Evolutionary conservation across 441 rosid species (phyloP).

Genomic region (Mallotus japonicus): DNA sequence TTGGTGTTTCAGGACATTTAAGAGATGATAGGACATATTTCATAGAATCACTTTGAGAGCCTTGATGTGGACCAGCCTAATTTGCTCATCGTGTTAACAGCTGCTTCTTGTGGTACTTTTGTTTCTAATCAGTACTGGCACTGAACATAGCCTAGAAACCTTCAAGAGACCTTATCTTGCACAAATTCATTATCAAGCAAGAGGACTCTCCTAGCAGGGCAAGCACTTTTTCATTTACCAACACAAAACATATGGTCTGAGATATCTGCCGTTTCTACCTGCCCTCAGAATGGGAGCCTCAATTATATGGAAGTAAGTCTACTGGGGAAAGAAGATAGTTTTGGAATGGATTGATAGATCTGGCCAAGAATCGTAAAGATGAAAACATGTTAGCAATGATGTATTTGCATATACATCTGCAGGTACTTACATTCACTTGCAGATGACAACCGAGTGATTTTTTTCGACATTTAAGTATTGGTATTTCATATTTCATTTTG

Average conservation of each 20-base stretch:
- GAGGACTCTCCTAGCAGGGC: neutral
- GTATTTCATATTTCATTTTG: too few relatives aligned
- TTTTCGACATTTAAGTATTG: too few relatives aligned
- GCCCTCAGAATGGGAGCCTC: neutral
- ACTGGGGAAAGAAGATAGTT: neutral
- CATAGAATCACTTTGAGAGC: conserved; percentile 3
- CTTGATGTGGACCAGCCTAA: neutral
- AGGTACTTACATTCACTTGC: neutral
- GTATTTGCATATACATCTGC: neutral
- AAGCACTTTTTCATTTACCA: neutral
- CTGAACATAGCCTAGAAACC: neutral
- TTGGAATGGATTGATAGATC: neutral
- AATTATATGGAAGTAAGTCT: neutral
- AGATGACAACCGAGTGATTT: neutral
- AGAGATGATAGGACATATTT: neutral
- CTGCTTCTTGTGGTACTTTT: too few relatives aligned
- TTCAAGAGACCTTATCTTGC: neutral
- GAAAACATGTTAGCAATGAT: neutral
- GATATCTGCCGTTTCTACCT: neutral
- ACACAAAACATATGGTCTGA: neutral
- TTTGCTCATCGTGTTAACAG: neutral
- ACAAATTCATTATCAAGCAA: neutral
- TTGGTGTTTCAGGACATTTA: neutral
- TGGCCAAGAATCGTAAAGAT: too few relatives aligned
- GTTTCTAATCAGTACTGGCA: neutral